These are phyloP conservation scores for Stellera chamaejasme DNA, from an alignment of 345 rosid species.

Conservation along the genomic window DNA sequence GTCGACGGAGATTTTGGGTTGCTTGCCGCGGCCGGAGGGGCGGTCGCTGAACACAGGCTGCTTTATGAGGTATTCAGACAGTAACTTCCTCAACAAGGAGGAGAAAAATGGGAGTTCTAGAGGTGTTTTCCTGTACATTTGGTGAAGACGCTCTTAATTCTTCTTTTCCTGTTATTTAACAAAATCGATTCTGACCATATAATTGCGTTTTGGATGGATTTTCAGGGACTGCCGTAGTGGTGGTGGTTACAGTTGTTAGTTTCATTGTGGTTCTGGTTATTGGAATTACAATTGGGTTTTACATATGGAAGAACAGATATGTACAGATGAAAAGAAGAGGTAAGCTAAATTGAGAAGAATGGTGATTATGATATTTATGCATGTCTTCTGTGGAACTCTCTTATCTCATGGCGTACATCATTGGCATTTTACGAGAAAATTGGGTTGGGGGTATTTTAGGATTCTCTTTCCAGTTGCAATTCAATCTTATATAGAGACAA, in stretches of 20 bases:
- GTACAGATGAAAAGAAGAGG: conserved; percentile 10
- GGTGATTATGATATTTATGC: too few relatives aligned
- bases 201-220: not conserved
- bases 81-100: conserved; percentile 56
- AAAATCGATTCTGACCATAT: too few relatives aligned
- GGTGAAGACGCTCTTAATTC: too few relatives aligned
- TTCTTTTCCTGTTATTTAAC: too few relatives aligned
- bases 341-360: not conserved
- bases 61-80: conserved; percentile 78
- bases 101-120: conserved; percentile 37
- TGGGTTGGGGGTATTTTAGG: too few relatives aligned
- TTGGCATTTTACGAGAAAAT: too few relatives aligned
- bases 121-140: conserved; percentile 27
- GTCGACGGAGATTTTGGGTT: conserved; percentile 40
- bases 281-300: not conserved
- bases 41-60: conserved; percentile 83
- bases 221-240: not conserved
- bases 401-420: too few relatives aligned
- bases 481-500: too few relatives aligned
- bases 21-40: conserved; percentile 89
- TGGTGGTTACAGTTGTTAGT: not conserved
- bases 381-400: too few relatives aligned
- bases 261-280: not conserved
- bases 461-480: too few relatives aligned
- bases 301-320: conserved; percentile 11